These are phyloP conservation scores for Nitzschia sp. DNA, from an alignment of 108 stramenopile genomes.

Conservation along the genomic window DNA sequence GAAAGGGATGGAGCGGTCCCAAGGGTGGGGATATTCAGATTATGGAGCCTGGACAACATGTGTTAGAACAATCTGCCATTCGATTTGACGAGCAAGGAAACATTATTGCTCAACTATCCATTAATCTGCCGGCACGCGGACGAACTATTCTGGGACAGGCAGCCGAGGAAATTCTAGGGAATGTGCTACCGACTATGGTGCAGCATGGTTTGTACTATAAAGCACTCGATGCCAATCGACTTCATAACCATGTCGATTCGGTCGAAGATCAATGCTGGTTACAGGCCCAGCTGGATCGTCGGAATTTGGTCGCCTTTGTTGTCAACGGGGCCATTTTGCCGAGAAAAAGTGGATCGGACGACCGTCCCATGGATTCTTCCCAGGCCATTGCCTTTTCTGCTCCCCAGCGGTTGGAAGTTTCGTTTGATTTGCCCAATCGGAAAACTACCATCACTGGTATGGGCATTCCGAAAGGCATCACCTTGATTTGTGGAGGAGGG, in stretches of 20 bases:
- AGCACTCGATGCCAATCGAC: constrained; percentile 48
- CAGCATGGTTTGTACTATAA: constrained; percentile 48
- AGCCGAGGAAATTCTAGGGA: constrained; percentile 77
- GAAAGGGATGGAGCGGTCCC: constrained; percentile 69
- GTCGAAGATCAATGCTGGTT: constrained; percentile 86
- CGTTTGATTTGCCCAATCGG: constrained; percentile 51
- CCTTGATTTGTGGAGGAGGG: constrained; percentile 96
- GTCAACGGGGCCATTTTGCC: constrained; percentile 89
- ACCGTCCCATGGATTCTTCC: constrained; percentile 74
- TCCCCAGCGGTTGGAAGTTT: constrained; percentile 53
- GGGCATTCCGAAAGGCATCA: constrained; percentile 91
- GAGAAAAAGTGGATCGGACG: constrained; percentile 83
- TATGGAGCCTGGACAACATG: constrained; percentile 82
- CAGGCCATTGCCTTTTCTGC: constrained; percentile 62
- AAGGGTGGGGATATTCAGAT: constrained; percentile 95
- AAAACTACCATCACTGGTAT: constrained; percentile 79
- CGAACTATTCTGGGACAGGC: constrained; percentile 84
- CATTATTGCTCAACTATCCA: constrained; percentile 86
- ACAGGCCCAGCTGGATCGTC: constrained; percentile 46
- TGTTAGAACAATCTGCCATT: constrained; percentile 90
- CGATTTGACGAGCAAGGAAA: constrained; percentile 56
- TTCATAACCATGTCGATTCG: constrained; percentile 71
- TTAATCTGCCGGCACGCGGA: constrained; percentile 92
- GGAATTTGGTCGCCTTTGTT: constrained; percentile 86
- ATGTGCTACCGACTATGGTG: constrained; percentile 72